A percentile compares a stretch with the other conserved stretches of the same genome.
phyloP scores from a whole-genome alignment of 2,329 filamentous ascomycete genomes.

The Cladosporium austrohemisphaericum region DNA sequence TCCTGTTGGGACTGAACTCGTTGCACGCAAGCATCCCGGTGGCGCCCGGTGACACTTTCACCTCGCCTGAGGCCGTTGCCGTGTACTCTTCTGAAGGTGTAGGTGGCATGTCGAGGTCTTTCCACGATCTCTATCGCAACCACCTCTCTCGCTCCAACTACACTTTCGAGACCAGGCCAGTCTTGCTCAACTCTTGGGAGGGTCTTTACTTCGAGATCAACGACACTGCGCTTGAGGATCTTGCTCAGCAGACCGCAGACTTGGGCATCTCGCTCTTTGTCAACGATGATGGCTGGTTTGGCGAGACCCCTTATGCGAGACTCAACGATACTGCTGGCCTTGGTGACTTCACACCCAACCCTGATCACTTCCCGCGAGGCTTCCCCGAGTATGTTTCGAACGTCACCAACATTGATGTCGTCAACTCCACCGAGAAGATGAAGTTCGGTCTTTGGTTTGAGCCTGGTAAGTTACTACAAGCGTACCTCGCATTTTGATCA shows the following conservation, averaged over 20 bases:
- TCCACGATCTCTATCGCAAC: constrained; percentile 59
- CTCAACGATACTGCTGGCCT: constrained; percentile 55
- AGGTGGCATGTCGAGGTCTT: constrained; percentile 59
- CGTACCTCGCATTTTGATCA: background rate
- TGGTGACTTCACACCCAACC: constrained; percentile 62
- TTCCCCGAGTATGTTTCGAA: constrained; percentile 49
- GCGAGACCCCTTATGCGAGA: constrained; percentile 55
- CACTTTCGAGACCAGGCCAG: constrained; percentile 50
- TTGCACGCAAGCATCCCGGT: constrained; percentile 58
- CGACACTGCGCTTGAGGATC: constrained; percentile 50
- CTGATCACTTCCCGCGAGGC: constrained; percentile 56
- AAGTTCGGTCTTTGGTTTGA: constrained; percentile 65
- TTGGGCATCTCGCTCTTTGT: constrained; percentile 63
- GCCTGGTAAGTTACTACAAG: constrained; percentile 33
- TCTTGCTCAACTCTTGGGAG: constrained; percentile 65
- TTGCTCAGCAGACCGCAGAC: constrained; percentile 55
- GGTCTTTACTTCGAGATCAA: constrained; percentile 59
- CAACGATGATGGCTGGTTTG: constrained; percentile 66
- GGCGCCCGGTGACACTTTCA: constrained; percentile 53
- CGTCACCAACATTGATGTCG: constrained; percentile 46
- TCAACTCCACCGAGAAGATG: constrained; percentile 48
- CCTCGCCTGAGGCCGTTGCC: constrained; percentile 60
- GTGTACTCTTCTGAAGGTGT: constrained; percentile 58
- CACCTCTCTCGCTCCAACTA: constrained; percentile 58
- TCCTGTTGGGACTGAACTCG: constrained; percentile 59